Evolutionary conservation across 2,329 filamentous ascomycete species (phyloP).

Genomic region (Phialocephala subalpina): DNA sequence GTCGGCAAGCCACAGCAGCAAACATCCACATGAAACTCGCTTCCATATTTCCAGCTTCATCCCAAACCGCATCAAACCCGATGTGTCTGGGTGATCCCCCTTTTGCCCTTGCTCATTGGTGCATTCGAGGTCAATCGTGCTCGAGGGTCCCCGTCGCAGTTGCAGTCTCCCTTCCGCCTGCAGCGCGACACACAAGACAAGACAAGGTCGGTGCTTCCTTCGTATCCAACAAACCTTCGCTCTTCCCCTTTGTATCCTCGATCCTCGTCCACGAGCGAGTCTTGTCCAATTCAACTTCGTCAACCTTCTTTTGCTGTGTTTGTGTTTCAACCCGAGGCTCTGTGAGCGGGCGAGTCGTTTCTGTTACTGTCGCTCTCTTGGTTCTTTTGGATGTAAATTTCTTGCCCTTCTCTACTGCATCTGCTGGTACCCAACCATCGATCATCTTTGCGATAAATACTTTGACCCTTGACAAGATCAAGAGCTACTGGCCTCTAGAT

Average conservation of each 20-base stretch:
- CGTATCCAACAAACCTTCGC: constrained; percentile 20
- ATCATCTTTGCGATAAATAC: constrained; percentile 12
- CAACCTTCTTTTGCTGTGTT: constrained; percentile 27
- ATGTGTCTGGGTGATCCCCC: constrained; percentile 21
- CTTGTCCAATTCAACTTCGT: constrained; percentile 23
- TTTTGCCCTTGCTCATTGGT: neutral
- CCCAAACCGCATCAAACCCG: constrained; percentile 27
- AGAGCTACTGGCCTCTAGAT: constrained; percentile 33
- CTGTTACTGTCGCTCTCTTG: constrained; percentile 37
- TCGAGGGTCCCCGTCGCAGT: constrained; percentile 1
- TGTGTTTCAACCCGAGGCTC: constrained; percentile 22
- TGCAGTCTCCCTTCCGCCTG: neutral
- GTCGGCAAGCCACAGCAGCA: neutral
- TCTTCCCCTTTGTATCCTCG: constrained; percentile 17
- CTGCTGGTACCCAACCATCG: constrained; percentile 20
- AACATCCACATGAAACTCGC: neutral
- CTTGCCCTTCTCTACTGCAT: constrained; percentile 22
- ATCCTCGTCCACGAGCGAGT: constrained; percentile 19
- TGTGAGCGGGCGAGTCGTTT: constrained; percentile 36
- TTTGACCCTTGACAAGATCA: constrained; percentile 24
- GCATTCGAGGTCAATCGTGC: neutral
- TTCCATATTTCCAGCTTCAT: neutral
- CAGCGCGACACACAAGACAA: neutral
- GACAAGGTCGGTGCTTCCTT: constrained; percentile 19
- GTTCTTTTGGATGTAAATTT: constrained; percentile 17